Evolutionary conservation across 345 rosid genomes (phyloP).

Genomic region (Erucastrum elatum): DNA sequence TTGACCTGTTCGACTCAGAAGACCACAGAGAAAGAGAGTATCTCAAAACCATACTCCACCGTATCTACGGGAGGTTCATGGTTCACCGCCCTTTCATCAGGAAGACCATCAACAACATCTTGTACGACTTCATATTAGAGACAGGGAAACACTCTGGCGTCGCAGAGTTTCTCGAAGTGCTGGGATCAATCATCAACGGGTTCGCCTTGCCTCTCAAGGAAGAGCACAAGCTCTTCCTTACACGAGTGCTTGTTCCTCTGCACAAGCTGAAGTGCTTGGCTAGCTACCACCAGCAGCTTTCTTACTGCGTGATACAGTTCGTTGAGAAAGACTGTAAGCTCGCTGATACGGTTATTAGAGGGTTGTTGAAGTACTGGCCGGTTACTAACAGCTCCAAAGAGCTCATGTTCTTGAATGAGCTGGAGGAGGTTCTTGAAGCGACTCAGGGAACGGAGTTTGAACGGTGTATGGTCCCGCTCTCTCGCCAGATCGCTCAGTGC

Average conservation of each 20-base stretch:
- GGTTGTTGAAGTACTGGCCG: conserved; percentile 92
- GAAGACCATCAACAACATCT: conserved; percentile 78
- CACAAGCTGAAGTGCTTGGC: conserved; percentile 84
- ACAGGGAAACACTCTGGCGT: conserved; percentile 82
- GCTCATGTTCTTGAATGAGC: conserved; percentile 83
- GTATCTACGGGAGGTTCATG: conserved; percentile 92
- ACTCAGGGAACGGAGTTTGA: conserved; percentile 84
- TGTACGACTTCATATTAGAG: conserved; percentile 74
- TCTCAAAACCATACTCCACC: conserved; percentile 81
- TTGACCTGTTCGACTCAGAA: conserved; percentile 86
- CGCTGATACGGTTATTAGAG: conserved; percentile 73
- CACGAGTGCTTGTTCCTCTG: conserved; percentile 67
- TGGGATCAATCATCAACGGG: conserved; percentile 91
- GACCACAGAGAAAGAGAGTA: conserved; percentile 93
- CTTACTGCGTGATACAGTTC: conserved; percentile 80
- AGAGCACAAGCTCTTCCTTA: conserved; percentile 87
- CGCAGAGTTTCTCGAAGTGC: conserved; percentile 81
- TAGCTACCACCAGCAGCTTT: conserved; percentile 82
- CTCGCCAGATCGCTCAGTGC: conserved; percentile 70
- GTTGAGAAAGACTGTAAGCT: conserved; percentile 93
- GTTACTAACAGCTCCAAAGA: conserved; percentile 90
- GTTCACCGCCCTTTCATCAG: conserved; percentile 88
- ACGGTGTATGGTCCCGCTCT: conserved; percentile 80
- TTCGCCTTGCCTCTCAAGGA: conserved; percentile 92
- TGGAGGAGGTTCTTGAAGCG: conserved; percentile 88